Evolutionary conservation across 2,329 filamentous ascomycete species (phyloP), one percentile per base, ranked within the genome.

Genomic region (Pseudogymnoascus destructans): DNA sequence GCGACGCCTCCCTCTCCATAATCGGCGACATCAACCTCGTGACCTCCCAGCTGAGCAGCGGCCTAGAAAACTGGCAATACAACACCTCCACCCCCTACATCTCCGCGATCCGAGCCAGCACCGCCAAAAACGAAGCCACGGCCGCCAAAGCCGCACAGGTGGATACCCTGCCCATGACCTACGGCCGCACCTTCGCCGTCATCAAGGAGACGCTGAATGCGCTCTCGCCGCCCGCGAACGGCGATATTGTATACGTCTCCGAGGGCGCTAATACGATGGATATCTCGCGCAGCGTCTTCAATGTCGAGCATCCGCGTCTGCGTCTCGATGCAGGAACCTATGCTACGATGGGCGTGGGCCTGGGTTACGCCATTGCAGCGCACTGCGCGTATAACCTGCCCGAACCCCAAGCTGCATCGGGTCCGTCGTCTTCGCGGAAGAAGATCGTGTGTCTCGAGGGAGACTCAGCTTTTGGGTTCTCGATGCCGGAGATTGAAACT

Each of bases 241-340:
- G 74, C 19, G 68, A 72, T 42, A 73, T 80, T 21, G 75, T 81
- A 19, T 81, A 81, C 61, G 70, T 81, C 33, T 79, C 77, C 1
- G 78, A 82, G 68, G 79, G 79, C 5, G 77, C 79, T 7, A 81
- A 81, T 64, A 80, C 79, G 5, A 82, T 81, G 79, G 79, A 82
- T 62, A 80, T 81, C 57, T 79, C 77, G 2, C 75, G 79, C 17
- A 76, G 75, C 10, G 71, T 75, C 42, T 81, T 82, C 64, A 72
- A 75, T 0, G 70, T 81, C 15, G 71, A 78, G 27, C 72, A 79
- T 62, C 79, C 79, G 2, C 74, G 79, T 15, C 73, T 79, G 13
- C 74, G 77, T 19, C 73, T 82, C 19, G 79, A 82, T 66, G 79
- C 79, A 2, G 79, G 79, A 1, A 81, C 78, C 0, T 76, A 79